Base-by-base conservation (phyloP, 2,329 filamentous ascomycete species). In the Paracorniculantispora psalliotae region DNA sequence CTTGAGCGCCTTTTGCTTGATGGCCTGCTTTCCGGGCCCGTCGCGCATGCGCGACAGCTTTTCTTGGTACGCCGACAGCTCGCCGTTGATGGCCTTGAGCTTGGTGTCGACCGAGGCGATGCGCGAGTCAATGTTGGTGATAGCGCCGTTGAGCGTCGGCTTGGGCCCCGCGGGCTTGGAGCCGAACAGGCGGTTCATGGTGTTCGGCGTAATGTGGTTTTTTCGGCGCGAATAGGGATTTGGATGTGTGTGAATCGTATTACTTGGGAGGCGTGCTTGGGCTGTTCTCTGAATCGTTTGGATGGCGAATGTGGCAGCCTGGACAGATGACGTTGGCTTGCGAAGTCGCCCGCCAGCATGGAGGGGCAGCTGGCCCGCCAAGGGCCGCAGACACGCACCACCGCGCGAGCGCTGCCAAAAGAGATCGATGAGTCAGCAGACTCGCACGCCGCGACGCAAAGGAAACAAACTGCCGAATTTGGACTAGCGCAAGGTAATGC, bases 141-240 rank as follows among this genome's bases (percentile, higher is more conserved):
- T 96, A 66, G 92, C 92, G 67, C 84, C 81, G 76, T 84, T 85
- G 66, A 97, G 89, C 53, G 90, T 93, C 52, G 94, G 91, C 77
- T 97, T 97, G 57, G 94, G 92, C 63, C 87, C 87, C 64, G 89
- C 87, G 76, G 84, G 88, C 77, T 92, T 94, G 67, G 88, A 84
- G 72, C 94, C 94, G 73, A 99, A 99, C 67, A 99, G 83, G 68
- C 94, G 90, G 75, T 99, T 97, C 94, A 99, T 97, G 63, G 58
- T 41, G 26, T n/a, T 15, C 10, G 39, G 15, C 30, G 46, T 1
- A 19, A 8, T 10, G 9, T 19, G n/a, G n/a, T n/a, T n/a, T n/a
- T n/a, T n/a, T n/a, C n/a, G n/a, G n/a, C n/a, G n/a, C n/a, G n/a
- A n/a, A n/a, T n/a, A 2, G 23, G 8, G 15, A 5, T 54, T 43